Evolutionary conservation across 164 flowering plant species (phyloP).

Genomic region (Liquidambar formosana): DNA sequence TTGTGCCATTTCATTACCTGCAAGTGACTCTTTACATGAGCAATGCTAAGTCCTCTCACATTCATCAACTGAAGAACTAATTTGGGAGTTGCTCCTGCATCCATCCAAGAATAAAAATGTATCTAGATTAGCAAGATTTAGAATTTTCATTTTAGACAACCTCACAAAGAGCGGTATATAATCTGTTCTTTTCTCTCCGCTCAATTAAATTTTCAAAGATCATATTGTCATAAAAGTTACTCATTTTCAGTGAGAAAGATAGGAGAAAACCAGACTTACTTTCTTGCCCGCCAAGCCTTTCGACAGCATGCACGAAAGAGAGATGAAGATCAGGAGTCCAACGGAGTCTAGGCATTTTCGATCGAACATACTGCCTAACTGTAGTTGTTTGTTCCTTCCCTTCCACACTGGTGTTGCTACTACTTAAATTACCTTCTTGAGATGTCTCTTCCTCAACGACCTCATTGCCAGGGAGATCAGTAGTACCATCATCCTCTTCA

Average conservation of each 20-base stretch:
- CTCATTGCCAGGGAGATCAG: neutral
- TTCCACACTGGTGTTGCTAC: conserved; percentile 1
- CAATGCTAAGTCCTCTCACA: conserved; percentile 49
- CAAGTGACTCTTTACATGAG: conserved; percentile 58
- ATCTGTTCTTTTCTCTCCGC: neutral
- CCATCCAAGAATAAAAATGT: neutral
- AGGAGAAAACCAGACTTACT: conserved; percentile 23
- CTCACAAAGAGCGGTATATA: neutral
- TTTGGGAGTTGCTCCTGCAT: conserved; percentile 51
- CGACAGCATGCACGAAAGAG: conserved; percentile 42
- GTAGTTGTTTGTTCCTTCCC: conserved; percentile 4
- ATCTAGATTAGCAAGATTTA: neutral
- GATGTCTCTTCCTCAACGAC: neutral
- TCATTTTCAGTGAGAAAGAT: neutral
- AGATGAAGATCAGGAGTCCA: conserved; percentile 52
- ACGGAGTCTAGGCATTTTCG: conserved; percentile 42
- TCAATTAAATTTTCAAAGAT: neutral
- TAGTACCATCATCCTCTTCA: neutral
- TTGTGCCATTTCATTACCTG: conserved; percentile 28
- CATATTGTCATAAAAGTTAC: too few species aligned
- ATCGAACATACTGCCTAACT: conserved; percentile 39
- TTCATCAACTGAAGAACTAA: conserved; percentile 54
- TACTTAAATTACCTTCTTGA: neutral
- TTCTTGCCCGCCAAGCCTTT: conserved; percentile 47
- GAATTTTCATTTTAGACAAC: neutral